A percentile compares a stretch with the other conserved stretches of the same genome.
These are phyloP conservation scores for Talaromyces sp. DNA, from an alignment of 2,329 filamentous ascomycete genomes.

Conservation along the genomic window DNA sequence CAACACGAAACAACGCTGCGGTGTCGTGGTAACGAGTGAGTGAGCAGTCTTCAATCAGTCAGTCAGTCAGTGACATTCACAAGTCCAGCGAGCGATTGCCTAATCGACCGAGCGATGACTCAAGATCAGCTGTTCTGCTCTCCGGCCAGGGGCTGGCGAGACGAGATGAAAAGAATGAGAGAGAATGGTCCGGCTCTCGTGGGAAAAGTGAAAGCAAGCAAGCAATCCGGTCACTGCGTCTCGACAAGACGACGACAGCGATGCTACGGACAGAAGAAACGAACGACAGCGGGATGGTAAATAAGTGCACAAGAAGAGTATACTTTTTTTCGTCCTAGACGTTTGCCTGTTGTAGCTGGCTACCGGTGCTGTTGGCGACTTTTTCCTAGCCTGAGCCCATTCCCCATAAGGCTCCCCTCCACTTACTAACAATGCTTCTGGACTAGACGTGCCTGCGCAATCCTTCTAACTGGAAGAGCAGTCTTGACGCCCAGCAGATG, in stretches of 20 bases:
- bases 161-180: constrained; percentile 16
- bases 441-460: not conserved
- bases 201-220: constrained; percentile 7
- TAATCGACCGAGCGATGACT: not conserved
- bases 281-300: constrained; percentile 13
- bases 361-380: not conserved
- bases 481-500: not conserved
- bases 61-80: constrained; percentile 16
- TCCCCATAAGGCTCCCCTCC: constrained; percentile 4
- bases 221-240: constrained; percentile 26
- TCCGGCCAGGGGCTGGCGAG: constrained; percentile 10
- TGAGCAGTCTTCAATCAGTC: not conserved
- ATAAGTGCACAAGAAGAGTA: constrained; percentile 11
- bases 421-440: constrained; percentile 3
- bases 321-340: constrained; percentile 2
- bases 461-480: not conserved
- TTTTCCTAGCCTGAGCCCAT: constrained; percentile 12
- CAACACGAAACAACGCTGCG: not conserved
- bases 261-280: constrained; percentile 19
- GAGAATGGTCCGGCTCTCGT: constrained; percentile 26
- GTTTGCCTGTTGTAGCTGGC: not conserved
- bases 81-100: constrained; percentile 21
- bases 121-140: constrained; percentile 1
- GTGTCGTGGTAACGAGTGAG: not conserved
- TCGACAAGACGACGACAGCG: constrained; percentile 13